Evolutionary conservation across 73 alveolate species (phyloP).

Genomic region (Paramecium sonneborni): DNA sequence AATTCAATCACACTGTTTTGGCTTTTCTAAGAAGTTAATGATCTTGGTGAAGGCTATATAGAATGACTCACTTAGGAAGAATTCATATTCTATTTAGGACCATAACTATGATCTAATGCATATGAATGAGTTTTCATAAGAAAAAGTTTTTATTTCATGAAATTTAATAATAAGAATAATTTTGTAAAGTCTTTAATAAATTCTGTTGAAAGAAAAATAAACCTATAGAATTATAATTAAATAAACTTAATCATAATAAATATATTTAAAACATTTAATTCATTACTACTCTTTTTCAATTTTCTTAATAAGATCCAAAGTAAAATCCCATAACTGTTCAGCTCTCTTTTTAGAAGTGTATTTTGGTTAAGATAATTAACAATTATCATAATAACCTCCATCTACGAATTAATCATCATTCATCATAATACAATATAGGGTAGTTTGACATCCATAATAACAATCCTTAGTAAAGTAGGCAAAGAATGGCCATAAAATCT

Average conservation of each 20-base stretch:
- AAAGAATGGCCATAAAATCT: conserved; percentile 45
- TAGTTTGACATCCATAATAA: conserved; percentile 42
- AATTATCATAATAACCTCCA: conserved; percentile 47
- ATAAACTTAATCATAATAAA: too few relatives aligned
- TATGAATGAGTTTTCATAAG: not conserved
- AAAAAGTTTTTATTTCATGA: conserved; percentile 19
- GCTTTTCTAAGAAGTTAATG: not conserved
- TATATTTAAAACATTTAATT: too few relatives aligned
- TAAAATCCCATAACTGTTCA: conserved; percentile 7
- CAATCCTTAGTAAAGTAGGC: not conserved
- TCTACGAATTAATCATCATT: not conserved
- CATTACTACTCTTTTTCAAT: not conserved
- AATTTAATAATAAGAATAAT: not conserved
- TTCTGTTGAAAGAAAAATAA: not conserved
- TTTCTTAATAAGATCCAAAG: not conserved
- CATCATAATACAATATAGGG: conserved; percentile 10
- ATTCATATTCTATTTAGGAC: not conserved
- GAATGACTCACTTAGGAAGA: not conserved
- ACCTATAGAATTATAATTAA: not conserved
- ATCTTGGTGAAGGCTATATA: not conserved
- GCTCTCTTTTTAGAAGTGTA: conserved; percentile 39
- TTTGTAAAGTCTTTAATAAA: not conserved
- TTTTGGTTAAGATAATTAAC: too few relatives aligned
- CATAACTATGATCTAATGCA: conserved; percentile 21
- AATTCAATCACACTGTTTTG: not conserved